Evolutionary conservation across 2,329 filamentous ascomycete species (phyloP), one percentile per base, ranked within the genome.

Genomic region (Penicillium olsonii): DNA sequence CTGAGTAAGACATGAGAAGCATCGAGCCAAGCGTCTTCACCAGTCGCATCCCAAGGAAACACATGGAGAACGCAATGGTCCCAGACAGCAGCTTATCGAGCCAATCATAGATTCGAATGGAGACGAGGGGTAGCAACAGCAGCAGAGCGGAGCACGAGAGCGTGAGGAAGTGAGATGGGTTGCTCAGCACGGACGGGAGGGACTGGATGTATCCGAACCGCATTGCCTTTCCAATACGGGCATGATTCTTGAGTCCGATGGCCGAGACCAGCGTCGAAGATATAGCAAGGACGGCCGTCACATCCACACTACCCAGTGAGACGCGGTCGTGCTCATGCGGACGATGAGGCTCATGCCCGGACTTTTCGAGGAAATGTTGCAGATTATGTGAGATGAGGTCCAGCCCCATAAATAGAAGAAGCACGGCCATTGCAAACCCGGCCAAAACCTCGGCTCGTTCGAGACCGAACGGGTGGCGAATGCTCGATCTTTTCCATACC

Each of bases 321-420:
- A 92, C 83, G 14, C 82, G 78, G 26, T 84, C 80, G 60, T 92
- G 87, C 1, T 70, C 70, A 57, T 88, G 84, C 3, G 79, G 76
- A 61, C 88, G 85, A 62, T 95, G 90, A 18, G 89, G 79, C 45
- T 85, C 81, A 63, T 95, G 90, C 14, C 79, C 79, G 12, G 86
- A 85, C 17, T 83, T 78, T 71, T 96, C 92, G 10, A 99, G 82
- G n/a, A 91, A 82, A 70, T 99, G 92, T 67, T 96, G 94, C 14
- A 96, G 78, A 52, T 90, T 92, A 69, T 99, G 94, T 34, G 90
- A 95, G 53, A 99, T 87, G 41, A 99, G 83, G 63, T 99, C 94
- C 63, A 97, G 87, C 17, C 92, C 92, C 78, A 96, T 96, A 72
- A 99, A 99, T n/a, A 96, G 83, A 11, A 99, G 82, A 54, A 96